These are phyloP conservation scores for Penicillium crustosum DNA, from an alignment of 2,329 filamentous ascomycete species.

Conservation along the genomic window DNA sequence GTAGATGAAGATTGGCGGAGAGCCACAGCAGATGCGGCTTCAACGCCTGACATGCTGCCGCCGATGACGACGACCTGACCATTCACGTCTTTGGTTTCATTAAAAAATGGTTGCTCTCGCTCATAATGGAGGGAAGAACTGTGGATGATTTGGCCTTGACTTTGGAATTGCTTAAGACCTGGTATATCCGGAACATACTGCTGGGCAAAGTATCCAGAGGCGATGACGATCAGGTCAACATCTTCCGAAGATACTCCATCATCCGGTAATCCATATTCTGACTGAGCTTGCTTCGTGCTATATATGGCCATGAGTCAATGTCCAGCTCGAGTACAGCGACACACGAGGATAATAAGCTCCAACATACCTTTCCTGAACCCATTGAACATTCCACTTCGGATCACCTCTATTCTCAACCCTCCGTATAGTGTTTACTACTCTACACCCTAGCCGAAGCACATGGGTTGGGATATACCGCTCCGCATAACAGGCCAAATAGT, in stretches of 20 bases:
- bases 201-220: slow-evolving; percentile 73
- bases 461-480: slow-evolving; percentile 54
- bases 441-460: slow-evolving; percentile 52
- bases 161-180: slow-evolving; percentile 30
- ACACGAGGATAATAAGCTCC: background rate
- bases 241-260: slow-evolving; percentile 22
- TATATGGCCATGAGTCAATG: background rate
- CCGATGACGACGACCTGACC: slow-evolving; percentile 72
- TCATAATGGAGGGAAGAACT: slow-evolving; percentile 66
- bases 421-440: slow-evolving; percentile 33
- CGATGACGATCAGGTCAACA: slow-evolving; percentile 72
- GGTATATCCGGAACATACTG: slow-evolving; percentile 54
- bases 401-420: slow-evolving; percentile 15
- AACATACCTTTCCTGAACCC: slow-evolving; percentile 22
- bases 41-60: slow-evolving; percentile 79
- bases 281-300: background rate
- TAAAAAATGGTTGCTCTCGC: slow-evolving; percentile 22
- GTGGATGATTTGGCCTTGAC: slow-evolving; percentile 61
- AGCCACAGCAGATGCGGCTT: slow-evolving; percentile 72
- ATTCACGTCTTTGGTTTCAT: slow-evolving; percentile 19
- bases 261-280: background rate
- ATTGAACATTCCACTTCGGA: slow-evolving; percentile 45
- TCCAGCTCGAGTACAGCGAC: background rate
- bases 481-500: slow-evolving; percentile 67
- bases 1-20: slow-evolving; percentile 66